phyloP scores from a whole-genome alignment of 805 yeast species.

The Candida ascalaphidarum region DNA sequence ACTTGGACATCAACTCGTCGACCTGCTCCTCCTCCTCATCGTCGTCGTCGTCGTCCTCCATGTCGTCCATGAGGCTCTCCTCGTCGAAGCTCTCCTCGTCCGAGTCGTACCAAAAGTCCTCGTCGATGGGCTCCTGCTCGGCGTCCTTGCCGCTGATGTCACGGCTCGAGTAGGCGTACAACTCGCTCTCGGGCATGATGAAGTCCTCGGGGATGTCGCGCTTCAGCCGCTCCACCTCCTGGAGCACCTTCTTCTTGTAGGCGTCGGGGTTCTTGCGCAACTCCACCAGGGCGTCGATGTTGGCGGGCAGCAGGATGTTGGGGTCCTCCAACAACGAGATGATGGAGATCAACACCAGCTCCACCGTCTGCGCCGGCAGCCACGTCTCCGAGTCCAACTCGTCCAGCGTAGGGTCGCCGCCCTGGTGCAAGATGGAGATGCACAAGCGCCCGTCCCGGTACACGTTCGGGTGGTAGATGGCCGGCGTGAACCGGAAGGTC shows the following conservation, averaged over 20 bases:
- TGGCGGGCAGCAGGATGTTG: conserved; percentile 88
- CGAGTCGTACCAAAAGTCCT: conserved; percentile 75
- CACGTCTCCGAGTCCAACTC: conserved; percentile 93
- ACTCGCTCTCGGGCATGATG: conserved; percentile 65
- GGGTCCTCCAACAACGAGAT: conserved; percentile 91
- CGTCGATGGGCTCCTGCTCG: conserved; percentile 57
- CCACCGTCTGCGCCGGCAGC: conserved; percentile 91
- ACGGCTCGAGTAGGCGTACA: conserved; percentile 28
- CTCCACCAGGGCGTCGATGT: conserved; percentile 90
- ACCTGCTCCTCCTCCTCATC: conserved; percentile 57
- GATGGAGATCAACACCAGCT: conserved; percentile 80
- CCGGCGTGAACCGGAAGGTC: conserved; percentile 82
- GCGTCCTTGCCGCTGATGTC: conserved; percentile 28
- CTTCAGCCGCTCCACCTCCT: conserved; percentile 78
- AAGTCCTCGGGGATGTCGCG: conserved; percentile 84
- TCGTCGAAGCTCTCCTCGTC: conserved; percentile 39
- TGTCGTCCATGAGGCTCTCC: conserved; percentile 39
- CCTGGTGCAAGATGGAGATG: conserved; percentile 84
- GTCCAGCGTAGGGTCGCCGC: conserved; percentile 84
- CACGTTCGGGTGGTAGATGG: conserved; percentile 92
- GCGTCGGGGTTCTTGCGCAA: conserved; percentile 76
- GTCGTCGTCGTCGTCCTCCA: conserved; percentile 44
- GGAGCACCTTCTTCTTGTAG: conserved; percentile 64
- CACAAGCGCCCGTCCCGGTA: conserved; percentile 90
- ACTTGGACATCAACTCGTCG: no score